A percentile compares a stretch with the other conserved stretches of the same genome.
phyloP scores from a whole-genome alignment of 495 filamentous ascomycete genomes.

The Pseudoneurospora amorphoporcata region DNA sequence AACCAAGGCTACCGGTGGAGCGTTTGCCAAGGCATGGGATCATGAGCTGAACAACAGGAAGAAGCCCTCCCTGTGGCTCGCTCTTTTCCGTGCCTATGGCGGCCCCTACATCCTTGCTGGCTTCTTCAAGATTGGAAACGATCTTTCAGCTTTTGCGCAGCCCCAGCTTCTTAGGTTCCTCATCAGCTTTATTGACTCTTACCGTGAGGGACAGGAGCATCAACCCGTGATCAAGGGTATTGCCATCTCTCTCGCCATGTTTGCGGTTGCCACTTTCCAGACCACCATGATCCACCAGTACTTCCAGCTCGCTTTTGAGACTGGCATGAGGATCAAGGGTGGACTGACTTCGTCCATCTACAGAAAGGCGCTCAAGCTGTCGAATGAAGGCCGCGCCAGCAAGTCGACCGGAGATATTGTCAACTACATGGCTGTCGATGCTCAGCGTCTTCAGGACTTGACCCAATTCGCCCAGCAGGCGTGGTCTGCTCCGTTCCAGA shows the following conservation, averaged over 20 bases:
- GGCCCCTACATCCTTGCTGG: slow-evolving; percentile 69
- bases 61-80: slow-evolving; percentile 80
- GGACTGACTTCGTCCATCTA: slow-evolving; percentile 86
- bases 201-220: slow-evolving; percentile 45
- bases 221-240: slow-evolving; percentile 75
- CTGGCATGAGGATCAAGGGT: slow-evolving; percentile 92
- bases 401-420: slow-evolving; percentile 98
- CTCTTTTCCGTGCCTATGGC: slow-evolving; percentile 79
- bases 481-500: slow-evolving; percentile 96
- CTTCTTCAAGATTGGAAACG: slow-evolving; percentile 77
- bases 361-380: slow-evolving; percentile 76
- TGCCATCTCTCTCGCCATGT: slow-evolving; percentile 88
- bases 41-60: slow-evolving; percentile 59
- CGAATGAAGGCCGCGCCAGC: slow-evolving; percentile 80
- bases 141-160: slow-evolving; percentile 76
- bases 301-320: slow-evolving; percentile 89
- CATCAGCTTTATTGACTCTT: slow-evolving; percentile 81
- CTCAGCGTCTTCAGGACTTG: slow-evolving; percentile 86
- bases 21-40: slow-evolving; percentile 68
- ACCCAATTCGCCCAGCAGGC: slow-evolving; percentile 91
- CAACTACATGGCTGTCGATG: slow-evolving; percentile 97
- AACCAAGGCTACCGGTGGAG: slow-evolving; percentile 54
- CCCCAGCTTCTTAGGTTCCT: slow-evolving; percentile 81
- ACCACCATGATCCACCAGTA: slow-evolving; percentile 78
- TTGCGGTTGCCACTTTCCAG: slow-evolving; percentile 73